Evolutionary conservation across 345 rosid genomes (phyloP).

Genomic region (Boechera retrofracta): DNA sequence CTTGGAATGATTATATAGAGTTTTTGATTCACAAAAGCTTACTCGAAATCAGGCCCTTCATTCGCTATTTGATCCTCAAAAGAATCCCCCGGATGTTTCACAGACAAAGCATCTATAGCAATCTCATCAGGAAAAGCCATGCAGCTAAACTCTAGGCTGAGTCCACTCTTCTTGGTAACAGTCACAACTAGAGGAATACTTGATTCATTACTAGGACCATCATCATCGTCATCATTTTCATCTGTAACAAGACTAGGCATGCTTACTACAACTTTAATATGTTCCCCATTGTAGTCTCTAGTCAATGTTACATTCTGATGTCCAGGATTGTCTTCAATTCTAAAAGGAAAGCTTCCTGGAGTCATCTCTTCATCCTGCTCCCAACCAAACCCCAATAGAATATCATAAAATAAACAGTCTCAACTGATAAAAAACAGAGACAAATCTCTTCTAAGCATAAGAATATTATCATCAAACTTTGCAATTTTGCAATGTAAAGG

Average conservation of each 20-base stretch:
- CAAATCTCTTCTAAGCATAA: not conserved
- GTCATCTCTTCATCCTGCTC: constrained; percentile 57
- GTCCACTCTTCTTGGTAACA: constrained; percentile 65
- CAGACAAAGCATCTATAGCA: constrained; percentile 62
- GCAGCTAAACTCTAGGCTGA: constrained; percentile 64
- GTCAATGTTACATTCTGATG: constrained; percentile 62
- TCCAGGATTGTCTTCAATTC: constrained; percentile 74
- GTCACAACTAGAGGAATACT: constrained; percentile 70
- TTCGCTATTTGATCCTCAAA: constrained; percentile 62
- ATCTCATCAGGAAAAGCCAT: constrained; percentile 75
- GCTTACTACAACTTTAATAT: constrained; percentile 68
- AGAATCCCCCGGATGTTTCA: constrained; percentile 51
- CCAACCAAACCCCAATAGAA: constrained; percentile 20
- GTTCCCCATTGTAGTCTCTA: constrained; percentile 74
- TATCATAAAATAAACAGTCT: not conserved
- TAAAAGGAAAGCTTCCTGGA: constrained; percentile 73
- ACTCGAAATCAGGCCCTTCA: constrained; percentile 93
- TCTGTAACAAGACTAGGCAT: constrained; percentile 69
- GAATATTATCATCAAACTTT: not conserved
- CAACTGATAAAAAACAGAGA: not conserved
- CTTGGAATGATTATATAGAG: not conserved
- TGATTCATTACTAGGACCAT: constrained; percentile 51
- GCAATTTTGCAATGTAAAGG: not conserved
- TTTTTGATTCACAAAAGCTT: constrained; percentile 45
- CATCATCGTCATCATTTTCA: constrained; percentile 42